Percentiles rank a stretch among this genome's conserved stretches.
Evolutionary conservation across 2,329 filamentous ascomycete species (phyloP).

Genomic region (Tolypocladium amazonense): DNA sequence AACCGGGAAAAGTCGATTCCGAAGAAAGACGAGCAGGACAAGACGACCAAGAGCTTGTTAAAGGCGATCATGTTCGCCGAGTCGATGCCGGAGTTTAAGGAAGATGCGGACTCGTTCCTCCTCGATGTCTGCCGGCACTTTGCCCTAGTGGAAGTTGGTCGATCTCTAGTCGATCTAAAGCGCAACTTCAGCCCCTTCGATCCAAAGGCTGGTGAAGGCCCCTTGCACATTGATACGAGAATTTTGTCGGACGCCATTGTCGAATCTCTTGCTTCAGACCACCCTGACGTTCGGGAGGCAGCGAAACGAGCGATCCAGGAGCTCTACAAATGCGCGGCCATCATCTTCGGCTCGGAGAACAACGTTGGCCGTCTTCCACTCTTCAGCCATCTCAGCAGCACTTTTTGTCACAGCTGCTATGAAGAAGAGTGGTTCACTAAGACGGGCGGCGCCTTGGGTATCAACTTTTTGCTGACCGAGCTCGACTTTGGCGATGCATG

Average conservation of each 20-base stretch:
- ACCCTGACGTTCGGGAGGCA: constrained; percentile 67
- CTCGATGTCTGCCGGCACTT: constrained; percentile 82
- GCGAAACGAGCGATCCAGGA: constrained; percentile 70
- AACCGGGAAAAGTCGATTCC: constrained; percentile 73
- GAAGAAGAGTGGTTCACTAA: constrained; percentile 99
- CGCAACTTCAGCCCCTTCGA: constrained; percentile 71
- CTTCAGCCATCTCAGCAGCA: constrained; percentile 71
- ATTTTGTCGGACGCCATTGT: constrained; percentile 83
- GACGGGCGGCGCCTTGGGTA: constrained; percentile 81
- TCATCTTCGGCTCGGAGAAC: constrained; percentile 66
- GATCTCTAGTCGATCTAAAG: constrained; percentile 71
- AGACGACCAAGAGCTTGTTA: constrained; percentile 71
- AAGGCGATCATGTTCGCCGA: constrained; percentile 82
- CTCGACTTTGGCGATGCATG: constrained; percentile 76
- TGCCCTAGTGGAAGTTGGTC: constrained; percentile 78
- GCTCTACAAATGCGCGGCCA: constrained; percentile 64
- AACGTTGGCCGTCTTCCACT: constrained; percentile 70
- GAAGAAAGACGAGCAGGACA: constrained; percentile 80
- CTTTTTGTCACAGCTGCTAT: constrained; percentile 90
- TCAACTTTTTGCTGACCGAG: constrained; percentile 76
- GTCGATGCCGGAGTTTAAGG: constrained; percentile 69
- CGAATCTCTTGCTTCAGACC: constrained; percentile 81
- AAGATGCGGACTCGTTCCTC: constrained; percentile 65
- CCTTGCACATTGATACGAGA: constrained; percentile 75
- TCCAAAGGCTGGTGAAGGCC: constrained; percentile 76